These are phyloP conservation scores for Gloeophyllum trabeum DNA, from an alignment of 768 basidiomycete genomes.

Conservation along the genomic window DNA sequence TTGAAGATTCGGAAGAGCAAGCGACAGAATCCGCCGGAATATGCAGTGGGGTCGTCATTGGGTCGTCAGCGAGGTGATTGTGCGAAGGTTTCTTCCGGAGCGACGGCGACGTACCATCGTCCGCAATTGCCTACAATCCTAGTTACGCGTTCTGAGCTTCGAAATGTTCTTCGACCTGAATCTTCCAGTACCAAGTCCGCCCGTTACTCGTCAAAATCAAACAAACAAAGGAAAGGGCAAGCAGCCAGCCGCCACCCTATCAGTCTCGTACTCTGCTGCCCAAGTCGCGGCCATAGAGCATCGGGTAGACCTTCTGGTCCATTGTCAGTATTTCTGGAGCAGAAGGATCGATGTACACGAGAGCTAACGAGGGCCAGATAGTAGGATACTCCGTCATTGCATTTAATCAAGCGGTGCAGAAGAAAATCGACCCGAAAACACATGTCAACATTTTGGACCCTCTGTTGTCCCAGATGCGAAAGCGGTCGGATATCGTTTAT, in stretches of 20 bases:
- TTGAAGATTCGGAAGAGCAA: too few species aligned
- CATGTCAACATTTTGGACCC: constrained; percentile 54
- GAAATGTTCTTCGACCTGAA: constrained; percentile 63
- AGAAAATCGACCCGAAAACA: constrained; percentile 59
- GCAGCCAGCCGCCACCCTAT: constrained; percentile 19
- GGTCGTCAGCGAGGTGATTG: too few species aligned
- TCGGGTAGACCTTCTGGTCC: constrained; percentile 58
- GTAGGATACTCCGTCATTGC: constrained; percentile 84
- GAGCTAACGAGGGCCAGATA: constrained; percentile 19
- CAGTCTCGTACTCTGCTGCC: constrained; percentile 32
- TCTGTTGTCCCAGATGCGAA: constrained; percentile 48
- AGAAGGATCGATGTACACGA: neutral
- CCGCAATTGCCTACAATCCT: too few species aligned
- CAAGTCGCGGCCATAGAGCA: constrained; percentile 51
- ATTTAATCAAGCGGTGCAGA: constrained; percentile 61
- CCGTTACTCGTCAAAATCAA: constrained; percentile 16
- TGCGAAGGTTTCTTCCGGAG: too few species aligned
- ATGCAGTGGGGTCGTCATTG: too few species aligned
- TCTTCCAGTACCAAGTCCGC: constrained; percentile 33
- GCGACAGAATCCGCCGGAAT: too few species aligned
- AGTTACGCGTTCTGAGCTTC: too few species aligned
- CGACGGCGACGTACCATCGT: too few species aligned
- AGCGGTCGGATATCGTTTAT: constrained; percentile 47
- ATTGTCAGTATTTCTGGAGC: constrained; percentile 37
- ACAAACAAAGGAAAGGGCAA: constrained; percentile 55